Base-by-base conservation (phyloP, 139 green algal genomes). In the Mesostigma viride region DNA sequence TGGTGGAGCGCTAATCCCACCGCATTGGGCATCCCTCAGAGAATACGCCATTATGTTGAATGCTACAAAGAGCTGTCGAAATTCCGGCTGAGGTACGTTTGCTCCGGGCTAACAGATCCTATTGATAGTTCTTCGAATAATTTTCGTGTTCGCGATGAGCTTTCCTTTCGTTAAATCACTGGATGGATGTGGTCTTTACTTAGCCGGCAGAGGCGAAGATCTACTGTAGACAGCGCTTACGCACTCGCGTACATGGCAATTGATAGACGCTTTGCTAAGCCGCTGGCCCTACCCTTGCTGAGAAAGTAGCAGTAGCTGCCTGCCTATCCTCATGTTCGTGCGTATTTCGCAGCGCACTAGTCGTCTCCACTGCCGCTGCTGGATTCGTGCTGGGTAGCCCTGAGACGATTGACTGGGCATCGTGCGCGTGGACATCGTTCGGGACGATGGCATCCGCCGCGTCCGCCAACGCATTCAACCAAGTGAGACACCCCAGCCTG, bases 401-500 rank as follows among this genome's bases (percentile, higher is more conserved):
- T 77, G 92, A 46, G 11, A 1, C 0, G 74, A 91, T 66, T 67
- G 81, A 94, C 61, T 94, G 83, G 78, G 64, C 33, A 0, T 76
- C 80, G 31, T 72, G 96, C 0, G 79, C 61, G 1, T 95, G 82
- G 84, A 94, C 90, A 1, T 85, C 74, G 1, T 34, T 95, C 2
- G 94, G 94, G 33, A 99, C 94, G 1, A 79, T 94, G 32, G 79
- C 85, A 0, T 81, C 80, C 24, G 81, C 92, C 22, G 85, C 89
- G 0, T 89, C 80, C 24, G 94, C 94, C 66, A 99, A 99, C 80
- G 86, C 92, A 0, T 68, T 96, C 0, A 99, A 99, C 67, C 94
- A 99, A 76, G 68, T 83, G 27, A 28, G 14, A 27, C 14, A 61
- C 4, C 8, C 6, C 40, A 26, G 24, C 11, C n/a, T n/a, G n/a